A percentile compares a stretch with the other conserved stretches of the same genome.
phyloP scores from a whole-genome alignment of 1,139 yeast species.

The Petasospora fabianii region DNA sequence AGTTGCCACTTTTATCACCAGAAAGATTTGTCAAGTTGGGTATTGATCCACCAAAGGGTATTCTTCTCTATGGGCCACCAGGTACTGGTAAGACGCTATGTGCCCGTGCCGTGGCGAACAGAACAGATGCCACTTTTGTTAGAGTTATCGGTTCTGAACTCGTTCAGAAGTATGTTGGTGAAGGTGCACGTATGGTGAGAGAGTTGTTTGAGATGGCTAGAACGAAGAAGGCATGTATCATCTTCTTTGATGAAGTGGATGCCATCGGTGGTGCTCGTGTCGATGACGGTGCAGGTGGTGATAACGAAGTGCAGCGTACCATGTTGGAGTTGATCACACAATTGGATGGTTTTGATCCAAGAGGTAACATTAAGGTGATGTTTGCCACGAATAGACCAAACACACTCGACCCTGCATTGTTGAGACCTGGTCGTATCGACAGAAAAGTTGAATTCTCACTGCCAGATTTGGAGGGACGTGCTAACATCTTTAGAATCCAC shows the following conservation, averaged over 20 bases:
- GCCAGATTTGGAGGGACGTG: conserved; percentile 97
- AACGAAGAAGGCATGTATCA: conserved; percentile 94
- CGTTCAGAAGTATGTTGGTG: conserved; percentile 98
- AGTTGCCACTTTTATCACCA: conserved; percentile 88
- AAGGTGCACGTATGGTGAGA: conserved; percentile 99
- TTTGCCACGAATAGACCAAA: conserved; percentile 98
- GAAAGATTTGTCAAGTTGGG: conserved; percentile 95
- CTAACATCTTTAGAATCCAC: conserved; percentile 94
- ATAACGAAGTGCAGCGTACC: conserved; percentile 97
- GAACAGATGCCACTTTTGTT: conserved; percentile 97
- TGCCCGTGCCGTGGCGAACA: conserved; percentile 97
- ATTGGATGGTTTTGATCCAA: conserved; percentile 95
- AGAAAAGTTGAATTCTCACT: conserved; percentile 95
- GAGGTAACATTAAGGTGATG: conserved; percentile 98
- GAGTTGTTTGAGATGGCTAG: conserved; percentile 98
- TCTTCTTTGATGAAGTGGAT: conserved; percentile 90
- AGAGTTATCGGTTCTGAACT: conserved; percentile 97
- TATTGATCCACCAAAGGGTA: conserved; percentile 98
- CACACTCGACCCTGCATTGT: conserved; percentile 93
- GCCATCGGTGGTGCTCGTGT: conserved; percentile 99
- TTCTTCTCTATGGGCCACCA: conserved; percentile 93
- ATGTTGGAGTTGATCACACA: conserved; percentile 98
- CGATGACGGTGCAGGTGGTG: conserved; percentile 99
- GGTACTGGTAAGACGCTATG: conserved; percentile 98
- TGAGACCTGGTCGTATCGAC: conserved; percentile 97